Evolutionary conservation across 2,329 filamentous ascomycete genomes (phyloP), one percentile per base, ranked within the genome.

Genomic region (Colletotrichum limetticola): DNA sequence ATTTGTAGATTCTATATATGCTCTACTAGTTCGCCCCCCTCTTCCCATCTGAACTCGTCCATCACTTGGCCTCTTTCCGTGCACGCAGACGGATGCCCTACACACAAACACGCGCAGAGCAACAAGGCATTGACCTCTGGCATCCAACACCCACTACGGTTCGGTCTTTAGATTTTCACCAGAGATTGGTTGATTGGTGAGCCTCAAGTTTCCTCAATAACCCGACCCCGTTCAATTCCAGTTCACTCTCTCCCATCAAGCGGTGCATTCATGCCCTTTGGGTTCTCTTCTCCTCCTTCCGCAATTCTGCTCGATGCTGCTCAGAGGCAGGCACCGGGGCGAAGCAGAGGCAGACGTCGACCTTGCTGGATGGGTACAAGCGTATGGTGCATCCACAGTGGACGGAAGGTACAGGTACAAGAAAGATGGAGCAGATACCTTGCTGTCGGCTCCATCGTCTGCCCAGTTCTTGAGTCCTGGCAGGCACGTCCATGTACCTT

Each of bases 1-100:
- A 57, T 62, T 46, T 19, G 46, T n/a, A 22, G 22, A 35, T n/a
- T 65, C 62, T 65, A 55, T 71, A 71, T 58, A 71, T 71, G 49
- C 59, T 49, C 24, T 42, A 57, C 65, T 68, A 63, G 58, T 46
- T 62, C 68, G 64, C 68, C 64, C 52, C 59, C 59, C 68, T 42
- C 24, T 26, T 42, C 26, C 52, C 58, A 60, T 71, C 58, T 58
- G 49, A 58, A 68, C 26, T 58, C 35, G 11, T 19, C 35, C 59
- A 30, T 14, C 7, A 30, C 26, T 22, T 49, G 42, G 42, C 42
- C 42, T 49, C 19, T 49, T n/a, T 19, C 16, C 14, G 14, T 19
- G 16, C 37, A 19, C 37, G 14, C 37, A 42, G 16, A 19, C 37
- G 37, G 16, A 19, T 14, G 37, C 37, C 16, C 16, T 42, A n/a